Evolutionary conservation across 352 stramenopile species (phyloP), one percentile per base, ranked within the genome.

Genomic region (Phytopythium montanum): DNA sequence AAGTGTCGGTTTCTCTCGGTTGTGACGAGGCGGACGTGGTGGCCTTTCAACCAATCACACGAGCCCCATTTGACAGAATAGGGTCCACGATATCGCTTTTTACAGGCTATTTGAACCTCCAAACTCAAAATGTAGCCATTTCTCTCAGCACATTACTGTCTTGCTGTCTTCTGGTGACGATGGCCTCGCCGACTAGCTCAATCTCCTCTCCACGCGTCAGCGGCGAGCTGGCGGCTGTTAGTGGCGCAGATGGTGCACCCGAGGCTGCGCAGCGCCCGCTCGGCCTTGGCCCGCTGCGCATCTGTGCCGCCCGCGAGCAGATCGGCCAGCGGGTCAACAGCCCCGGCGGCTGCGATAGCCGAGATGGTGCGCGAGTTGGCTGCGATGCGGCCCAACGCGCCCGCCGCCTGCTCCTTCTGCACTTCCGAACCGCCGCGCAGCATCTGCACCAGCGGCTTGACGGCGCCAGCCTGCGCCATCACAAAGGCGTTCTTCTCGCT

Each of bases 401-500:
- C 33, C 2, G 50, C 50, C 2, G 50, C 50, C 14, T 29, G 41
- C n/a, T 56, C n/a, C 19, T 56, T 56, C 29, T 29, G 18, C 9
- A 14, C 18, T 7, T 16, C n/a, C 28, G 26, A 23, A 7, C 50
- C 50, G 31, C 28, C 14, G 5, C 31, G 50, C 26, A 56, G 6
- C 18, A 56, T n/a, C 18, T 39, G 18, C 16, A 56, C 28, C 50
- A 56, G 5, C 28, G n/a, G 31, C 19, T 31, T 31, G n/a, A 56
- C 41, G 5, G 12, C 50, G 26, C 29, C 44, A 0, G 44, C 44
- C 1, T 25, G 12, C 23, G 44, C 21, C 4, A 50, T 50, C 44
- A 50, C 31, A 13, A 50, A 50, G 21, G 44, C 44, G 44, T 50
- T 50, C 44, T 50, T 31, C 23, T 50, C 44, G 44, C 44, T 50